Evolutionary conservation across 495 filamentous ascomycete genomes (phyloP).

Genomic region (Aspergillus saccharolyticus): DNA sequence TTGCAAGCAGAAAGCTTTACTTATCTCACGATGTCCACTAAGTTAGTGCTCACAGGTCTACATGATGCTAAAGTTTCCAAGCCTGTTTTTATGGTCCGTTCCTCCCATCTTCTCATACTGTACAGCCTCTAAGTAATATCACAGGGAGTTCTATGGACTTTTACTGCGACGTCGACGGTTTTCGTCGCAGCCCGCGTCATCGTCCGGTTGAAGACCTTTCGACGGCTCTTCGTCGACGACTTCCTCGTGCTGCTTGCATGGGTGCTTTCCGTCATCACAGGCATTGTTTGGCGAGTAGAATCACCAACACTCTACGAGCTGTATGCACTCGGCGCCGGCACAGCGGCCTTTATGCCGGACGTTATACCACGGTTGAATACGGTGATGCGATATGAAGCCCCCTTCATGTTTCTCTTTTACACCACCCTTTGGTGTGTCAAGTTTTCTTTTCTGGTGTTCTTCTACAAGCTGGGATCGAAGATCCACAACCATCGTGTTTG

Average conservation of each 20-base stretch:
- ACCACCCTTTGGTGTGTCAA: not conserved
- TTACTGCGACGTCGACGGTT: not conserved
- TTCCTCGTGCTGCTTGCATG: not conserved
- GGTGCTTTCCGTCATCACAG: not conserved
- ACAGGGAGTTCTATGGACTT: not conserved
- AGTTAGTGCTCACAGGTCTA: not conserved
- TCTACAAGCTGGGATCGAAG: not conserved
- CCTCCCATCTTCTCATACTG: not conserved
- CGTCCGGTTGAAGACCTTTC: not conserved
- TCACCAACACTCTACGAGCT: not conserved
- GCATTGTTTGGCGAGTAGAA: not conserved
- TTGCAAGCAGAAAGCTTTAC: not conserved
- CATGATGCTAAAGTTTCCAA: not conserved
- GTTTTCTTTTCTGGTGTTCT: not conserved
- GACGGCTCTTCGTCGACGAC: not conserved
- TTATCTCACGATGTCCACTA: not conserved
- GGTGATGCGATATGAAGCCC: not conserved
- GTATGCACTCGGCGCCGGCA: not conserved
- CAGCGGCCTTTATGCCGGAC: not conserved
- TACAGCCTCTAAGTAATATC: not conserved
- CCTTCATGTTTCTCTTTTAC: not conserved
- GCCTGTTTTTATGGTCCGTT: not conserved
- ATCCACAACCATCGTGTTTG: not conserved
- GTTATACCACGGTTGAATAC: not conserved
- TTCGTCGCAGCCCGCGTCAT: not conserved